Evolutionary conservation across 345 rosid species (phyloP).

Genomic region (Hirschfeldia incana): DNA sequence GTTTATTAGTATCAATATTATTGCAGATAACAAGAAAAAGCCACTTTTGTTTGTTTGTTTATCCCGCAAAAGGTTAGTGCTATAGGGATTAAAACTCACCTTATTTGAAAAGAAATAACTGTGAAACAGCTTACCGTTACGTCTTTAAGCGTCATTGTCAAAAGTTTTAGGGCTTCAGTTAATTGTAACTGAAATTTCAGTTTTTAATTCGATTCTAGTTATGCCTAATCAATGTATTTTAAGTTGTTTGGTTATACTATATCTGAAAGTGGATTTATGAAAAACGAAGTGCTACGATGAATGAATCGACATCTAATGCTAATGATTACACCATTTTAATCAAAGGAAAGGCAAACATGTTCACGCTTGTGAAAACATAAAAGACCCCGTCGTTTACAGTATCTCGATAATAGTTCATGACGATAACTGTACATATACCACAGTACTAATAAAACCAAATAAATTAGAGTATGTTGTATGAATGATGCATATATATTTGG

Average conservation of each 20-base stretch:
- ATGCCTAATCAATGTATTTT: not conserved
- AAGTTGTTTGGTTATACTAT: not conserved
- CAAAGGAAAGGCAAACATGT: not conserved
- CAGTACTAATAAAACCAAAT: not conserved
- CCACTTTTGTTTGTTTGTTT: not conserved
- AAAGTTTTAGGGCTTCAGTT: not conserved
- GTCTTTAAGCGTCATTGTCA: not conserved
- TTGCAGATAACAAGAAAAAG: not conserved
- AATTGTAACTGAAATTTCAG: not conserved
- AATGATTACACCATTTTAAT: not conserved
- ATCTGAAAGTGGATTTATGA: not conserved
- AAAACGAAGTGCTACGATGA: not conserved
- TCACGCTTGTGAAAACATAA: not conserved
- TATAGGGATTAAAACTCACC: not conserved
- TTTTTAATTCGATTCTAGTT: not conserved
- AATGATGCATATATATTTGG: not conserved
- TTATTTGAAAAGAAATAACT: not conserved
- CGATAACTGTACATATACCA: not conserved
- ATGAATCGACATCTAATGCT: not conserved
- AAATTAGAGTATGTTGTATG: not conserved
- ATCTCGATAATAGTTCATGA: not conserved
- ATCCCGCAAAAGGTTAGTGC: not conserved
- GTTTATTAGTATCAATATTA: not conserved
- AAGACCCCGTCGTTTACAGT: not conserved
- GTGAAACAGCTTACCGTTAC: not conserved